A percentile compares a stretch with the other conserved stretches of the same genome.
Conservation (phyloP, 371 early-diverging fungal species). For the Mucor indicus region DNA sequence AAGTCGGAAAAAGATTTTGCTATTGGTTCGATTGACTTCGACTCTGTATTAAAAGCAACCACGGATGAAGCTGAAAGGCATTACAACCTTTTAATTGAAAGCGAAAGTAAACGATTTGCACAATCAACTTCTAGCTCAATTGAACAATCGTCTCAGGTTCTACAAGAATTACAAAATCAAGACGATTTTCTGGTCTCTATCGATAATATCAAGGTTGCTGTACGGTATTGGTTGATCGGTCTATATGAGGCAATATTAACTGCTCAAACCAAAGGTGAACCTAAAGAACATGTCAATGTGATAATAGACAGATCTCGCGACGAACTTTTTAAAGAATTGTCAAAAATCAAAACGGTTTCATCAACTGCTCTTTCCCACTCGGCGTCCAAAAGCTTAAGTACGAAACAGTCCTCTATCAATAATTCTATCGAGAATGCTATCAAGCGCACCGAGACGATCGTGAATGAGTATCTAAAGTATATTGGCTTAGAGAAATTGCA, state of each 20-base stretch:
- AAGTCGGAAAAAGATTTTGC: conserved; percentile 8
- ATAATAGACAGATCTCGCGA: conserved; percentile 23
- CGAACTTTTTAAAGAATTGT: conserved; percentile 18
- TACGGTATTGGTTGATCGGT: conserved; percentile 29
- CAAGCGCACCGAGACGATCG: conserved; percentile 17
- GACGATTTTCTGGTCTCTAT: conserved; percentile 25
- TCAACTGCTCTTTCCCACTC: conserved; percentile 12
- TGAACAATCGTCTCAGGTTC: too few species aligned
- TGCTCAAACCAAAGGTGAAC: conserved; percentile 28
- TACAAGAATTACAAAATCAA: neutral
- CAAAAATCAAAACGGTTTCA: conserved; percentile 10
- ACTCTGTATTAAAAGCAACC: conserved; percentile 11
- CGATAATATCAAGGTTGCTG: conserved; percentile 30
- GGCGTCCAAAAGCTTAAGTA: conserved; percentile 5
- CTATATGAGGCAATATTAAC: conserved; percentile 16
- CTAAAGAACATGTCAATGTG: conserved; percentile 30
- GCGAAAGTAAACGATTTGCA: conserved; percentile 8
- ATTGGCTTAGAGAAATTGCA: conserved; percentile 20
- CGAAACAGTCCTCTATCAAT: conserved; percentile 15
- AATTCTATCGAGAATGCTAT: conserved; percentile 26
- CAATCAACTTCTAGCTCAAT: neutral
- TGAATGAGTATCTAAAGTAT: conserved; percentile 13
- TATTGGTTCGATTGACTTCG: conserved; percentile 19
- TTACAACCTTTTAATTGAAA: conserved; percentile 14
- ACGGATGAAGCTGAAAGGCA: conserved; percentile 25